Percentiles rank a stretch among this genome's conserved stretches.
phyloP scores from a whole-genome alignment of 2,329 filamentous ascomycete genomes.

The Intubia oerlemansii region DNA sequence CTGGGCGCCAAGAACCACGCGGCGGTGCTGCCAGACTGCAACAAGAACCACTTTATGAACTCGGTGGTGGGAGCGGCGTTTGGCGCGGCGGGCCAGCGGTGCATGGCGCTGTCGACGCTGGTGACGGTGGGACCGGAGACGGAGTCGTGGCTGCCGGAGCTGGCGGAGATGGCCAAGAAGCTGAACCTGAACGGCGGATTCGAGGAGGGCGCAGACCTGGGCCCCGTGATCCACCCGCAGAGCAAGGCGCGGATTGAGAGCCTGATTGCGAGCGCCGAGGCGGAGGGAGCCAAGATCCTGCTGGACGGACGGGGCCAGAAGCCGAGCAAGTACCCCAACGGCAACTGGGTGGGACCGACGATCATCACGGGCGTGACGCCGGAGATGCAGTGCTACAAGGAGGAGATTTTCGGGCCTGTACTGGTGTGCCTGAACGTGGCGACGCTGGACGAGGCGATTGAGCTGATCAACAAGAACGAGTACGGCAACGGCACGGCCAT shows the following conservation, averaged over 20 bases:
- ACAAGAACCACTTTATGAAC: conserved; percentile 79
- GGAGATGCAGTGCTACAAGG: conserved; percentile 64
- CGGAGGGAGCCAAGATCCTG: conserved; percentile 64
- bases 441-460: conserved; percentile 59
- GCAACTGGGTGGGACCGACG: conserved; percentile 70
- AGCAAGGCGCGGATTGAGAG: conserved; percentile 60
- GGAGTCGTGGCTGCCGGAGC: conserved; percentile 59
- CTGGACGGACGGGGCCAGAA: conserved; percentile 58
- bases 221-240: conserved; percentile 62
- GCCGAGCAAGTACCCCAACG: conserved; percentile 60
- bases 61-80: conserved; percentile 69
- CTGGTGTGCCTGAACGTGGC: conserved; percentile 62
- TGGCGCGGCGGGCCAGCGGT: conserved; percentile 65
- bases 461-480: conserved; percentile 66
- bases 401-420: conserved; percentile 75
- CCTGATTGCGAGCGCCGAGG: conserved; percentile 55
- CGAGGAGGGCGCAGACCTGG: conserved; percentile 58
- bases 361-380: conserved; percentile 65
- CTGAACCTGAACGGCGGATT: conserved; percentile 65
- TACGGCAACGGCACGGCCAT: conserved; percentile 76
- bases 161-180: conserved; percentile 52
- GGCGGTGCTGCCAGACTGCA: conserved; percentile 64
- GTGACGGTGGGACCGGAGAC: conserved; percentile 63
- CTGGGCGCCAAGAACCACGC: conserved; percentile 79
- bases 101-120: conserved; percentile 68